A percentile compares a stretch with the other conserved stretches of the same genome.
phyloP scores from a whole-genome alignment of 129 eudicot genomes.

The Artemisia tridentata region DNA sequence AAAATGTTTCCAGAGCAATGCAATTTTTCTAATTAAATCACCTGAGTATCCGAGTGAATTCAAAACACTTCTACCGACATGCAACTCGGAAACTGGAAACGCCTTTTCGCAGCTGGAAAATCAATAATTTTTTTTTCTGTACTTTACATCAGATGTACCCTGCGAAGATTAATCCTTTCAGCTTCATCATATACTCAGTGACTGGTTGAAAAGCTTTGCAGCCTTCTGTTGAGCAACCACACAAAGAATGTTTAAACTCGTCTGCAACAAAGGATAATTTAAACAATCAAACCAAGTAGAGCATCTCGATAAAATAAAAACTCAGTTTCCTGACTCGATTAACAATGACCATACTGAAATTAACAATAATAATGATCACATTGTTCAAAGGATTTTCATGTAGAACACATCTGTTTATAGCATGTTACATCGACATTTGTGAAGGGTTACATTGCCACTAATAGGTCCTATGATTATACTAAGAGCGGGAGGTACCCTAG shows the following conservation, averaged over 20 bases:
- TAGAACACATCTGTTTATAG: neutral
- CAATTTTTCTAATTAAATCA: constrained; percentile 20
- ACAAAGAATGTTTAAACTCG: constrained; percentile 19
- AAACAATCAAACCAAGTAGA: neutral
- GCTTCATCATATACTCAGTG: constrained; percentile 15
- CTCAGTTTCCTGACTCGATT: too few species aligned
- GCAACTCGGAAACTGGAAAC: constrained; percentile 29
- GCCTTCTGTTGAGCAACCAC: constrained; percentile 15
- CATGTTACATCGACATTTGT: too few species aligned
- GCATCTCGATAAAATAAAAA: too few species aligned
- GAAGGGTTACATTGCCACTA: neutral
- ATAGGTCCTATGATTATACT: too few species aligned
- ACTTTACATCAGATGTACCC: constrained; percentile 6
- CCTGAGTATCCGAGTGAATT: constrained; percentile 19
- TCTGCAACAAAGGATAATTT: constrained; percentile 10
- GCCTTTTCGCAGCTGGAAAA: constrained; percentile 19
- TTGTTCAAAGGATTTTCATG: neutral
- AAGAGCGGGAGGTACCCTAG: too few species aligned
- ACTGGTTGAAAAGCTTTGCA: constrained; percentile 28
- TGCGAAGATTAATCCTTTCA: constrained; percentile 12
- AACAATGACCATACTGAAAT: too few species aligned
- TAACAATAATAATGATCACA: neutral
- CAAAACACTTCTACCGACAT: neutral
- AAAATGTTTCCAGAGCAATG: constrained; percentile 21
- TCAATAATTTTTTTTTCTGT: neutral